Conservation (phyloP, 2,329 filamentous ascomycete genomes). For the Rugonectria rugulosa region DNA sequence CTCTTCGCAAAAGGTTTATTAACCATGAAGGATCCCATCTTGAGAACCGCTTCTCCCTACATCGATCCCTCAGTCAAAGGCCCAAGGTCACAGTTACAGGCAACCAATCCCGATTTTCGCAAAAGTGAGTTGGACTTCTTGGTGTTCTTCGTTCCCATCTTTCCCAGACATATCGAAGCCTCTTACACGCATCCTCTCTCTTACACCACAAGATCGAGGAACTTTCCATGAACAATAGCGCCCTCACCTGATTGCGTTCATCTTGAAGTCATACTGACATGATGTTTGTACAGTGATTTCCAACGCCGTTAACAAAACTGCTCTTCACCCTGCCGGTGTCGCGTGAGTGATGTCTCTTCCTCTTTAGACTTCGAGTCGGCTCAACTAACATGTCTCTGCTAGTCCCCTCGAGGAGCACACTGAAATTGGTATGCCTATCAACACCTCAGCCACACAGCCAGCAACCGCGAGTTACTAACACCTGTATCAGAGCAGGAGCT, state of each 20-base stretch:
- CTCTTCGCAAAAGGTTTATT: constrained; percentile 45
- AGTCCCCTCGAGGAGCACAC: constrained; percentile 90
- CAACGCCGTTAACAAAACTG: constrained; percentile 85
- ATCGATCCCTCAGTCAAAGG: constrained; percentile 49
- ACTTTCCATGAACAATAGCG: constrained; percentile 3
- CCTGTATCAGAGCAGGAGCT: constrained; percentile 78
- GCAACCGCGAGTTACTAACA: constrained; percentile 22
- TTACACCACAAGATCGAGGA: neutral
- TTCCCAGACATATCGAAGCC: constrained; percentile 17
- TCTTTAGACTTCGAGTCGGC: constrained; percentile 15
- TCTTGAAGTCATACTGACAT: constrained; percentile 32
- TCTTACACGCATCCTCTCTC: constrained; percentile 8
- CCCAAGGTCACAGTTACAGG: constrained; percentile 49
- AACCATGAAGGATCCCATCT: constrained; percentile 53
- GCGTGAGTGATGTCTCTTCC: constrained; percentile 66
- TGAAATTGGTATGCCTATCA: constrained; percentile 70
- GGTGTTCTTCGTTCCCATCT: constrained; percentile 11
- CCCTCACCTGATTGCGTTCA: constrained; percentile 18
- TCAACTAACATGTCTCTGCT: constrained; percentile 39
- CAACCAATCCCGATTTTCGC: constrained; percentile 48
- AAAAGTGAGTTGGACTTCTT: constrained; percentile 47
- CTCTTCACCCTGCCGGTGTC: constrained; percentile 89
- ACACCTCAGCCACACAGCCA: neutral
- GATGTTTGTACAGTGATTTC: constrained; percentile 54
- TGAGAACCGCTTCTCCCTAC: constrained; percentile 49